Evolutionary conservation across 345 rosid species (phyloP), one percentile per base, ranked within the genome.

Genomic region (Murraya paniculata): DNA sequence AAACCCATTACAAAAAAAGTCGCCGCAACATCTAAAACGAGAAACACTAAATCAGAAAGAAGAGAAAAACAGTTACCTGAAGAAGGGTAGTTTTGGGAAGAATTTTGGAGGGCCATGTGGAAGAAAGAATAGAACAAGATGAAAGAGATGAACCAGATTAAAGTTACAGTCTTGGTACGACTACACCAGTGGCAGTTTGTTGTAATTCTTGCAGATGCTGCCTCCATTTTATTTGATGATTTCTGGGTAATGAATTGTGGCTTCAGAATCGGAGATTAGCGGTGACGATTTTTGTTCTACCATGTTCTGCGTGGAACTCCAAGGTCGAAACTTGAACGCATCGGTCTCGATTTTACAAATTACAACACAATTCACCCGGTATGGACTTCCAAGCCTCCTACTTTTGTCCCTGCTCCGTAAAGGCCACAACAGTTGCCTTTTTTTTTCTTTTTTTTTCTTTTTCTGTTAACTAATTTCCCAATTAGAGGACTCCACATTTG

Each of bases 111-210:
- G 76, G 86, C 91, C 86, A 87, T 75, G 62, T 71, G 89, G 82
- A 89, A 81, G 68, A 89, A 82, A 72, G 79, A 79, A 90, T 79
- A 86, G 81, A 87, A 89, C 33, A 88, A 41, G 78, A 82, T 7
- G 64, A 91, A 60, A 75, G 87, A 88, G 66, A 87, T 28, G 7
- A 76, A 75, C 94, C 92, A 93, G 74, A 89, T 78, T 4, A 88
- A 67, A 79, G 85, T 82, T 14, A 77, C 84, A 14, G 74, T 78
- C 74, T 82, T 88, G 57, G 88, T 86, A 78, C 81, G 87, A 41
- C 76, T 81, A 88, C 90, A 89, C 89, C 91, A 89, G 53, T 81
- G 88, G 88, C 91, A 88, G 45, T 81, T 86, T 36, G 82, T 57
- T 41, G 82, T 50, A 38, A 74, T 28, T 72, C 86, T 82, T 41